These are phyloP conservation scores for Blastomyces gilchristii DNA, from an alignment of 2,329 filamentous ascomycete species.

Conservation along the genomic window DNA sequence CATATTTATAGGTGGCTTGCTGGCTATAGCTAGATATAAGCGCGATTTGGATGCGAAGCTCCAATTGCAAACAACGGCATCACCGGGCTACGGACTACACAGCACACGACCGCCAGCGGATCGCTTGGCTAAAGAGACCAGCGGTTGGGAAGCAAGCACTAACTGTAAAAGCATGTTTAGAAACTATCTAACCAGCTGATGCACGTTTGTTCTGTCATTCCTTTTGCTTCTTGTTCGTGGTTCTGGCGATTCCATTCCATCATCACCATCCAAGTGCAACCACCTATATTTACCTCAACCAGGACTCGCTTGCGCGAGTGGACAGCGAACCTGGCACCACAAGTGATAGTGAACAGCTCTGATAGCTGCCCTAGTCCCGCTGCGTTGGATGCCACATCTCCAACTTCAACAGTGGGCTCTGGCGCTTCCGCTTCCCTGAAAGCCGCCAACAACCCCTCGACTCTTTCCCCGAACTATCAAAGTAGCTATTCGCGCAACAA, in stretches of 20 bases:
- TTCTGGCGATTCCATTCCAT: background rate
- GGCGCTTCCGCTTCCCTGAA: slow-evolving; percentile 1
- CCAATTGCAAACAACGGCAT: background rate
- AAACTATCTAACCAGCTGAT: background rate
- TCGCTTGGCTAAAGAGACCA: background rate
- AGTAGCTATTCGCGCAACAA: background rate
- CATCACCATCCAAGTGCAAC: background rate
- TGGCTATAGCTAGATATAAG: background rate
- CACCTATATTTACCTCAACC: background rate
- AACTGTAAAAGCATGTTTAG: background rate
- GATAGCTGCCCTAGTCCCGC: slow-evolving; percentile 37
- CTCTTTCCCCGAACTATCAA: background rate
- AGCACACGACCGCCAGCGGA: background rate
- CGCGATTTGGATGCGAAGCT: background rate
- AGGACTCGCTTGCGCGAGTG: slow-evolving; percentile 18
- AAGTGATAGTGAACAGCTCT: slow-evolving; percentile 31
- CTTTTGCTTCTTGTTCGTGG: background rate
- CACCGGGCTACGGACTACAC: background rate
- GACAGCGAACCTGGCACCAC: slow-evolving; percentile 33
- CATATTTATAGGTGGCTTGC: background rate
- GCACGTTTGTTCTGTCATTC: background rate
- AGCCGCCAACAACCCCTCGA: background rate
- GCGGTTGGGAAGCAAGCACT: background rate
- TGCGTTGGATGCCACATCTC: slow-evolving; percentile 26
- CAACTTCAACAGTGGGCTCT: background rate